Conservation (phyloP, 31 red algal species). For the Bonnemaisonia californica region DNA sequence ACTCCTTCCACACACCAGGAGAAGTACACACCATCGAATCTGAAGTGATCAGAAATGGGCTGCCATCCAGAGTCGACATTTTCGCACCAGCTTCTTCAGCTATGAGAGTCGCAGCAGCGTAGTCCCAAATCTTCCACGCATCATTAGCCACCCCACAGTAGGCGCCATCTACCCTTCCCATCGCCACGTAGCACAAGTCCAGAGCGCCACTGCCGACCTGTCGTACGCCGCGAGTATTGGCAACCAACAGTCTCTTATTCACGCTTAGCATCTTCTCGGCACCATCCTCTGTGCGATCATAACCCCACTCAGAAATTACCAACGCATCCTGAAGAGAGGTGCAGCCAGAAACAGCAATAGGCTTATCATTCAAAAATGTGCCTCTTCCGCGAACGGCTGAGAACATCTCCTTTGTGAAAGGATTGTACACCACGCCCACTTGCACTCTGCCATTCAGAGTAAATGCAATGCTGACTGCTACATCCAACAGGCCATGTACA, state of each 20-base stretch:
- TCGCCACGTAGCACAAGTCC: slow-evolving; percentile 92
- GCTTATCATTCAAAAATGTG: slow-evolving; percentile 75
- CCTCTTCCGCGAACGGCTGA: slow-evolving; percentile 67
- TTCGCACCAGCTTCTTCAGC: slow-evolving; percentile 91
- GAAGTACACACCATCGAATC: slow-evolving; percentile 56
- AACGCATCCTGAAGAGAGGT: slow-evolving; percentile 55
- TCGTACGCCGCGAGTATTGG: slow-evolving; percentile 51
- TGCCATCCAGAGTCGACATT: slow-evolving; percentile 29
- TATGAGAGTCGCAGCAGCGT: slow-evolving; percentile 79
- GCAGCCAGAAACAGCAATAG: slow-evolving; percentile 31
- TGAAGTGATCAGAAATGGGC: slow-evolving; percentile 34
- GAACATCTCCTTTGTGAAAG: slow-evolving; percentile 74
- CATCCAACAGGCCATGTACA: slow-evolving; percentile 72
- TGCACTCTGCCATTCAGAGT: slow-evolving; percentile 32
- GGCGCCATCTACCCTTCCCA: slow-evolving; percentile 78
- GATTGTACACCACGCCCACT: slow-evolving; percentile 91
- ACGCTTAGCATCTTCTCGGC: slow-evolving; percentile 60
- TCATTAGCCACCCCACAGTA: slow-evolving; percentile 79
- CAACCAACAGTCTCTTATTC: slow-evolving; percentile 46
- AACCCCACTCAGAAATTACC: slow-evolving; percentile 85
- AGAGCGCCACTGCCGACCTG: slow-evolving; percentile 80
- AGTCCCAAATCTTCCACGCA: slow-evolving; percentile 87
- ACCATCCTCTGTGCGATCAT: slow-evolving; percentile 57
- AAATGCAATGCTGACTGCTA: slow-evolving; percentile 77
- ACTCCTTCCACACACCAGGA: slow-evolving; percentile 36